Conservation (phyloP, 306 rosid species). For the Vigna unguiculata region DNA sequence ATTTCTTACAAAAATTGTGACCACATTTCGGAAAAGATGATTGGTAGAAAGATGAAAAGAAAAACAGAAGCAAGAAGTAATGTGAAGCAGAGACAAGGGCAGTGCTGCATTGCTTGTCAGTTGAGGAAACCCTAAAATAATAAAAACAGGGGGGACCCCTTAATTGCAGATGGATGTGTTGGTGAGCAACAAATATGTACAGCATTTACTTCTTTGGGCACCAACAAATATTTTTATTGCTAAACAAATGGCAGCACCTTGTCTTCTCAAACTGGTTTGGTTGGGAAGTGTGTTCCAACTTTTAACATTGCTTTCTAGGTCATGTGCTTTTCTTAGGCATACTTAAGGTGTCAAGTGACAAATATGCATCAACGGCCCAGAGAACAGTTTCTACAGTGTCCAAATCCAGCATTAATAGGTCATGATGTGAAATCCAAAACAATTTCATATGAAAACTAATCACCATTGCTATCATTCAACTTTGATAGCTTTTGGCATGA, state of each 20-base stretch:
- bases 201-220: conserved; percentile 52
- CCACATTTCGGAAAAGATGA: not conserved
- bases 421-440: conserved; percentile 39
- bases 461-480: not conserved
- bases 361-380: conserved; percentile 27
- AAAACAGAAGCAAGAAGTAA: not conserved
- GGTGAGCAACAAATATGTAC: conserved; percentile 58
- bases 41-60: not conserved
- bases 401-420: conserved; percentile 41
- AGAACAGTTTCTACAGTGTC: conserved; percentile 28
- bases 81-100: conserved; percentile 35
- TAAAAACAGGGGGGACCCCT: conserved; percentile 51
- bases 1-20: not conserved
- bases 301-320: conserved; percentile 32
- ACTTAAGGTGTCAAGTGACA: conserved; percentile 42
- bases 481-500: conserved; percentile 9
- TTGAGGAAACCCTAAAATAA: conserved; percentile 38
- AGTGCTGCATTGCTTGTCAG: conserved; percentile 43
- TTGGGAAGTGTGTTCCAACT: conserved; percentile 32
- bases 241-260: conserved; percentile 49
- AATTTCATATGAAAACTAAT: conserved; percentile 5
- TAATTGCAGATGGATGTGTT: conserved; percentile 49
- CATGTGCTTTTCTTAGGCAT: conserved; percentile 37
- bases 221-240: conserved; percentile 29
- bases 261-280: conserved; percentile 48